Evolutionary conservation across 2,329 filamentous ascomycete species (phyloP).

Genomic region (Pleomassaria siparia): DNA sequence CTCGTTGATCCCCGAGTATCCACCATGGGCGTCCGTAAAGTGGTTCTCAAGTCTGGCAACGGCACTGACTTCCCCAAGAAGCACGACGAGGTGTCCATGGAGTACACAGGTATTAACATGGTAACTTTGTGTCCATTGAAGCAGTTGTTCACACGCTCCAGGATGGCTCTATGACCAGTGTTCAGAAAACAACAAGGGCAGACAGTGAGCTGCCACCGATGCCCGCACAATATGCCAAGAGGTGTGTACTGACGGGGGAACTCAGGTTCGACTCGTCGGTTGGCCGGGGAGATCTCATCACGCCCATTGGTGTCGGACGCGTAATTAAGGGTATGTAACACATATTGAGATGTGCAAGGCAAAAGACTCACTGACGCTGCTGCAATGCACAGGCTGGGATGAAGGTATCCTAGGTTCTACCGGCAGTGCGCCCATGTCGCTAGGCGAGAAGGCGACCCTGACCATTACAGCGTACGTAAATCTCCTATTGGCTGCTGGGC

Average conservation of each 20-base stretch:
- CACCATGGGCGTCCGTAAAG: conserved; percentile 67
- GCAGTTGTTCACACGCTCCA: conserved; percentile 5
- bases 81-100: conserved; percentile 78
- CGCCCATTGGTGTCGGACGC: conserved; percentile 75
- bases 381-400: conserved; percentile 50
- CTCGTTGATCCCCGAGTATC: conserved; percentile 2
- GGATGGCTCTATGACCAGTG: conserved; percentile 72
- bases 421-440: conserved; percentile 66
- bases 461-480: conserved; percentile 71
- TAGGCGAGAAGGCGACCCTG: conserved; percentile 86
- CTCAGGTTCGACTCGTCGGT: conserved; percentile 86
- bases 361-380: conserved; percentile 19
- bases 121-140: not conserved
- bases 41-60: conserved; percentile 62
- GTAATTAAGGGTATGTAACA: conserved; percentile 75
- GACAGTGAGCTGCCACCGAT: conserved; percentile 59
- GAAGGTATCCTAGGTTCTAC: conserved; percentile 65
- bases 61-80: conserved; percentile 59
- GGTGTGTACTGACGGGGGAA: conserved; percentile 15
- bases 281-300: conserved; percentile 74
- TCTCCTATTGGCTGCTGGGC: conserved; percentile 10
- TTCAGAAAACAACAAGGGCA: conserved; percentile 65
- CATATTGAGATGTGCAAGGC: conserved; percentile 6
- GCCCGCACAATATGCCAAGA: conserved; percentile 3
- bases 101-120: conserved; percentile 68